Percentiles rank a stretch among this genome's conserved stretches.
Evolutionary conservation across 176 grass and related monocot genomes (phyloP).

Genomic region (Saccharum spontaneum): DNA sequence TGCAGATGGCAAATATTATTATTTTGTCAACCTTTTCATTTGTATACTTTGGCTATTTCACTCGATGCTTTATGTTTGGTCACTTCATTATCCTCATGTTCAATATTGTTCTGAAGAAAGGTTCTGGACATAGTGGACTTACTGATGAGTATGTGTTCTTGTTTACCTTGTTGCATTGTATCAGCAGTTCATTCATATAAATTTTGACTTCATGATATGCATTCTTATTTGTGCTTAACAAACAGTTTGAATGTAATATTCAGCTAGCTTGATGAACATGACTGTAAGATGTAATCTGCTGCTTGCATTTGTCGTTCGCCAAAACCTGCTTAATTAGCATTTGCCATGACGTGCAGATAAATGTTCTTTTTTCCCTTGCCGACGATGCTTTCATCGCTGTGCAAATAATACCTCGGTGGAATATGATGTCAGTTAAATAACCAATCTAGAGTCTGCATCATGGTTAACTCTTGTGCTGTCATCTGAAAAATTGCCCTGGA

Average conservation of each 20-base stretch:
- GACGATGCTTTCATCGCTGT: too few species aligned
- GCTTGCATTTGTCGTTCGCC: too few species aligned
- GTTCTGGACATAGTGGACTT: neutral
- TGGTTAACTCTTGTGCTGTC: too few species aligned
- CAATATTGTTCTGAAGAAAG: slow-evolving; percentile 1
- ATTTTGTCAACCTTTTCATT: neutral
- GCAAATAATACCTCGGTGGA: too few species aligned
- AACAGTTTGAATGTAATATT: neutral
- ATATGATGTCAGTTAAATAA: too few species aligned
- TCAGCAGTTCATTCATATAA: neutral
- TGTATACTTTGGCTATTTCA: slow-evolving; percentile 12
- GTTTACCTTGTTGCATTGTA: neutral
- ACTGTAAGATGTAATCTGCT: too few species aligned
- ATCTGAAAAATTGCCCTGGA: too few species aligned
- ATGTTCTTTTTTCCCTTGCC: too few species aligned
- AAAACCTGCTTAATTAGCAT: too few species aligned
- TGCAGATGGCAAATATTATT: slow-evolving; percentile 65
- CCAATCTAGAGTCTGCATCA: too few species aligned
- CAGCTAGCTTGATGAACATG: slow-evolving; percentile 7
- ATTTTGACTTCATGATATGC: neutral
- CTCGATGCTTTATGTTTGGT: slow-evolving; percentile 16
- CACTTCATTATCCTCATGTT: neutral
- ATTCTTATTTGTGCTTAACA: neutral
- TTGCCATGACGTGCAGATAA: too few species aligned
- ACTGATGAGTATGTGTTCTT: neutral